These are phyloP conservation scores for Solanum tarapatanum DNA, from an alignment of 257 asterid genomes.

Conservation along the genomic window DNA sequence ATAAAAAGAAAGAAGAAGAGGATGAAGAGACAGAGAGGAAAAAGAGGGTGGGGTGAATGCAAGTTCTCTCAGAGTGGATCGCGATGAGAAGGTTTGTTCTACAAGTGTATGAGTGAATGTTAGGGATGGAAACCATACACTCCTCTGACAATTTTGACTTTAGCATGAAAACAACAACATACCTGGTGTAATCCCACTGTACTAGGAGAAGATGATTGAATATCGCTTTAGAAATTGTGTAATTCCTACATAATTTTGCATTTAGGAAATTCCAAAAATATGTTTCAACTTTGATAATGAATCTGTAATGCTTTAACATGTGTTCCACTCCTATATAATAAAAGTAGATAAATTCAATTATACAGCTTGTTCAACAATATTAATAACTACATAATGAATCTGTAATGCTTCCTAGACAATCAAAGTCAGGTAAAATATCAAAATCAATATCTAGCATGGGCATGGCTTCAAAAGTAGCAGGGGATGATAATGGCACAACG, in stretches of 20 bases:
- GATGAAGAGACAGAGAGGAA: slow-evolving; percentile 75
- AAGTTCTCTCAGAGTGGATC: slow-evolving; percentile 94
- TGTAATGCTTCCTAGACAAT: neutral
- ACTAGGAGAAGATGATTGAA: neutral
- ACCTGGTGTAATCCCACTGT: neutral
- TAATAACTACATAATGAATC: neutral
- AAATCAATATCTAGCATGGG: neutral
- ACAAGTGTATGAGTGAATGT: neutral
- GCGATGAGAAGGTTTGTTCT: slow-evolving; percentile 57
- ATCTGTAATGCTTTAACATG: too few relatives aligned
- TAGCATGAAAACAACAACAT: neutral
- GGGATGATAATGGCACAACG: neutral
- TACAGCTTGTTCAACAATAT: too few relatives aligned
- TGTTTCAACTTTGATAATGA: too few relatives aligned
- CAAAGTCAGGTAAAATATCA: neutral
- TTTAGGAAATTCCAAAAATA: neutral
- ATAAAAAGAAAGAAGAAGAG: slow-evolving; percentile 82
- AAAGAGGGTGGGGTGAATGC: slow-evolving; percentile 54
- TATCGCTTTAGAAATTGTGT: too few relatives aligned
- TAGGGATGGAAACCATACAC: neutral
- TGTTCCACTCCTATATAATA: too few relatives aligned
- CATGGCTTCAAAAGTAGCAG: neutral
- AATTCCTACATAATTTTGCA: neutral
- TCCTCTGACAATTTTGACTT: neutral
- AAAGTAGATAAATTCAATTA: too few relatives aligned